These are phyloP conservation scores for Chlorociboria aeruginascens DNA, from an alignment of 495 filamentous ascomycete species.

Conservation along the genomic window DNA sequence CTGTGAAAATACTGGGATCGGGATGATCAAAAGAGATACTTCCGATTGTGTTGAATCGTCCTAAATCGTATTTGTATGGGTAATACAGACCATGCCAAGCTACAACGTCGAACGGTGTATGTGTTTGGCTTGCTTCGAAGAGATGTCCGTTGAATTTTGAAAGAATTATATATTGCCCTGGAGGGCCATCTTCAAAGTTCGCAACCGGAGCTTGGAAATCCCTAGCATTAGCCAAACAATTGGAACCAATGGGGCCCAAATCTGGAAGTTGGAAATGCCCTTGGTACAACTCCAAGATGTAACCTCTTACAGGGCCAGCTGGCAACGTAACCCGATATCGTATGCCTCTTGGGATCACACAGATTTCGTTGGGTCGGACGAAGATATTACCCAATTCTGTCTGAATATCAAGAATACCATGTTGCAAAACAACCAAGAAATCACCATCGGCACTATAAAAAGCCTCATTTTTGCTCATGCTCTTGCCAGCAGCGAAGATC, in stretches of 20 bases:
- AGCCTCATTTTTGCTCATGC: slow-evolving; percentile 61
- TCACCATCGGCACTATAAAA: slow-evolving; percentile 92
- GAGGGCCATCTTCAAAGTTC: slow-evolving; percentile 50
- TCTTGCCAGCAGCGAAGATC: slow-evolving; percentile 68
- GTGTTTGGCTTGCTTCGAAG: slow-evolving; percentile 57
- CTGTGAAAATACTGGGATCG: slow-evolving; percentile 71
- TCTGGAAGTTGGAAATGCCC: slow-evolving; percentile 79
- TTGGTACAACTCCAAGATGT: slow-evolving; percentile 79
- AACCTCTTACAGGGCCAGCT: slow-evolving; percentile 43
- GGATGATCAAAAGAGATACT: slow-evolving; percentile 69
- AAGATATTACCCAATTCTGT: slow-evolving; percentile 74
- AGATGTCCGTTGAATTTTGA: slow-evolving; percentile 74
- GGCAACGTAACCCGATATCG: slow-evolving; percentile 64
- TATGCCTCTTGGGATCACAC: slow-evolving; percentile 76
- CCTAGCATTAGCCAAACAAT: slow-evolving; percentile 74
- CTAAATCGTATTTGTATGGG: slow-evolving; percentile 78
- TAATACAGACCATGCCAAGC: slow-evolving; percentile 73
- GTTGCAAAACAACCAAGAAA: slow-evolving; percentile 73
- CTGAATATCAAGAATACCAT: slow-evolving; percentile 74
- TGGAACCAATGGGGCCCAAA: slow-evolving; percentile 79
- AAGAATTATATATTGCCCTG: slow-evolving; percentile 45
- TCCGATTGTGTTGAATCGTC: slow-evolving; percentile 67
- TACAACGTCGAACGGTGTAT: slow-evolving; percentile 72
- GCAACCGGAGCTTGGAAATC: slow-evolving; percentile 84
- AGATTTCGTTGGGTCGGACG: slow-evolving; percentile 83